Base-by-base conservation (phyloP, 495 filamentous ascomycete genomes). In the Daldinia bambusicola region DNA sequence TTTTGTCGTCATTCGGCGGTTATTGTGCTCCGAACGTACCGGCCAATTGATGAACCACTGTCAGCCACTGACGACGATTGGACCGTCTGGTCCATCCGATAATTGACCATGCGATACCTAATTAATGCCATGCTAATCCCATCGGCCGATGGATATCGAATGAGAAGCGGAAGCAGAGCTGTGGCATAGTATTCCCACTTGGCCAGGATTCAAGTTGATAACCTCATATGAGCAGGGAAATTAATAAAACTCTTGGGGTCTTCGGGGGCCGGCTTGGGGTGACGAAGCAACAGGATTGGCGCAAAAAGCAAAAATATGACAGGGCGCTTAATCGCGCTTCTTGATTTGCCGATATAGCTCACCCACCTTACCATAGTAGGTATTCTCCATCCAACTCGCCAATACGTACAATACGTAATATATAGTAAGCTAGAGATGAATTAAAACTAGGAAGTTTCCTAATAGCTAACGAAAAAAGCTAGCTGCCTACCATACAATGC, bases 11-110 rank as follows among this genome's bases (percentile, higher is more conserved):
- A 63, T 66, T 69, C 66, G 70, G 70, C 56, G 43, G 61, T 73
- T 69, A 69, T 65, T 73, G 62, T 66, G 62, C 41, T 59, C 70
- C 70, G 70, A 69, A 58, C 60, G 53, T 67, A 37, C 4, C 58
- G 57, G 41, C n/a, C 22, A 10, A 43, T 37, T 32, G 30, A 57
- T 32, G 18, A 48, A 65, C 6, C 38, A 37, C 45, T 26, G 26
- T 26, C 38, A 53, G 41, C 60, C 53, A 61, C 26, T 50, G 8
- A 13, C 43, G 9, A 48, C 26, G 26, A 26, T 26, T 26, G 3
- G 26, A 26, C 26, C 1, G 3, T 26, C 22, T 48, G 16, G 43
- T 3, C 43, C 18, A 48, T 36, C 1, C 7, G 63, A 41, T 36
- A 63, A 56, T 59, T 41, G 56, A 18, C 51, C 55, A 13, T 32